phyloP scores from a whole-genome alignment of 768 basidiomycete species.

The Naganishia antarctica region DNA sequence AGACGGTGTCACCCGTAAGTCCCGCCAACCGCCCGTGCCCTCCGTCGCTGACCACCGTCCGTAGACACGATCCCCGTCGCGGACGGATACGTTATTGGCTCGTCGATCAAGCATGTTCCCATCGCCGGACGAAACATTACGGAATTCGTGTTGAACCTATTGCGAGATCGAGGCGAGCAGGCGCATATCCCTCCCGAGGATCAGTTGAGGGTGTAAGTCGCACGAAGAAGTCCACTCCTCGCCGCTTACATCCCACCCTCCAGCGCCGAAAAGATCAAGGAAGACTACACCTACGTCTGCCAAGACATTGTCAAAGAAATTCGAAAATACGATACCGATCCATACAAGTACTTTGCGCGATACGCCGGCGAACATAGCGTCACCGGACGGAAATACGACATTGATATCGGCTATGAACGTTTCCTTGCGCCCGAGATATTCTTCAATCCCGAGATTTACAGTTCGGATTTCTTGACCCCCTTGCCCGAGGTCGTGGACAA shows the following conservation, averaged over 20 bases:
- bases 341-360: conserved; percentile 87
- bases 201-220: conserved; percentile 64
- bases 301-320: conserved; percentile 99
- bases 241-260: neutral
- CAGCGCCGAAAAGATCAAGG: conserved; percentile 84
- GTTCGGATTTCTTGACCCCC: conserved; percentile 94
- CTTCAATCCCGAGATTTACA: conserved; percentile 98
- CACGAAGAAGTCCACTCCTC: neutral
- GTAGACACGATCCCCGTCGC: conserved; percentile 75
- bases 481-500: conserved; percentile 92
- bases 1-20: conserved; percentile 83
- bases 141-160: conserved; percentile 88
- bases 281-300: conserved; percentile 96
- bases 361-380: conserved; percentile 91
- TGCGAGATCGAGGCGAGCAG: conserved; percentile 93
- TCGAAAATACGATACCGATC: conserved; percentile 93
- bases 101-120: conserved; percentile 97
- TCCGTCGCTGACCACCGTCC: neutral
- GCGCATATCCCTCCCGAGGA: conserved; percentile 88
- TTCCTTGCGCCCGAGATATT: conserved; percentile 99
- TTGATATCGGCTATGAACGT: conserved; percentile 96
- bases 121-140: conserved; percentile 97
- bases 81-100: conserved; percentile 98
- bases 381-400: conserved; percentile 83
- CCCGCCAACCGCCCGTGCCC: neutral